These are phyloP conservation scores for Wickerhamomyces sp. DNA, from an alignment of 1,139 yeast species.

Conservation along the genomic window DNA sequence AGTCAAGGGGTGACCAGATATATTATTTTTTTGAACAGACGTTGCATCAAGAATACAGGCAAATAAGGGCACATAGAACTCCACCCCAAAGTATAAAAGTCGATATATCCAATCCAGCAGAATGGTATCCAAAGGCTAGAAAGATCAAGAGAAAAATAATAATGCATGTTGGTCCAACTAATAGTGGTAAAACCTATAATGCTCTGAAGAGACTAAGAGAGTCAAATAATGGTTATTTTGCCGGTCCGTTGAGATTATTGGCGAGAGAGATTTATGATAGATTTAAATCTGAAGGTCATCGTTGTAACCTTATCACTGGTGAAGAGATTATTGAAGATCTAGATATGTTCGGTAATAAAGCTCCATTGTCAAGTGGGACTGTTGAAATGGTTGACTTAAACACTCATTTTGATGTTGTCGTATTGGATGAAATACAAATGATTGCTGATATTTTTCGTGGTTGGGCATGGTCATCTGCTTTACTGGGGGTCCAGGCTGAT, in stretches of 20 bases:
- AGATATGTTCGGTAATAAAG: conserved; percentile 64
- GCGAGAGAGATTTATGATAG: conserved; percentile 90
- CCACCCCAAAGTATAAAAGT: conserved; percentile 23
- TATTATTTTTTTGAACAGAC: conserved; percentile 14
- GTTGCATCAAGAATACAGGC: conserved; percentile 2
- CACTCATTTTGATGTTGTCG: conserved; percentile 75
- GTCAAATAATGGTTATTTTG: conserved; percentile 84
- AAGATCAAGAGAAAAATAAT: conserved; percentile 70
- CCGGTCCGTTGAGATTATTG: conserved; percentile 86
- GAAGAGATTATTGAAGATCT: conserved; percentile 78
- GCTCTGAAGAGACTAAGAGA: conserved; percentile 65
- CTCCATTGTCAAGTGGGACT: conserved; percentile 80
- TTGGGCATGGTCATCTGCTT: conserved; percentile 92
- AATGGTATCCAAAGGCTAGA: conserved; percentile 88
- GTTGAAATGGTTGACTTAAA: conserved; percentile 84
- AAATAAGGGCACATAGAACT: conserved; percentile 23
- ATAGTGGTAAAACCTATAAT: conserved; percentile 90
- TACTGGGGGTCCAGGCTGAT: conserved; percentile 79
- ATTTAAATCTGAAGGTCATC: conserved; percentile 56
- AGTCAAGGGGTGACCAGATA: not conserved
- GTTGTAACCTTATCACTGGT: conserved; percentile 87
- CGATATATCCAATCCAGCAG: conserved; percentile 67
- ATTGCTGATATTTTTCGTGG: conserved; percentile 77
- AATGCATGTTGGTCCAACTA: conserved; percentile 96
- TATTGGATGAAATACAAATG: conserved; percentile 96